These are phyloP conservation scores for Boletus subcaerulescens DNA, from an alignment of 768 basidiomycete species.

Conservation along the genomic window DNA sequence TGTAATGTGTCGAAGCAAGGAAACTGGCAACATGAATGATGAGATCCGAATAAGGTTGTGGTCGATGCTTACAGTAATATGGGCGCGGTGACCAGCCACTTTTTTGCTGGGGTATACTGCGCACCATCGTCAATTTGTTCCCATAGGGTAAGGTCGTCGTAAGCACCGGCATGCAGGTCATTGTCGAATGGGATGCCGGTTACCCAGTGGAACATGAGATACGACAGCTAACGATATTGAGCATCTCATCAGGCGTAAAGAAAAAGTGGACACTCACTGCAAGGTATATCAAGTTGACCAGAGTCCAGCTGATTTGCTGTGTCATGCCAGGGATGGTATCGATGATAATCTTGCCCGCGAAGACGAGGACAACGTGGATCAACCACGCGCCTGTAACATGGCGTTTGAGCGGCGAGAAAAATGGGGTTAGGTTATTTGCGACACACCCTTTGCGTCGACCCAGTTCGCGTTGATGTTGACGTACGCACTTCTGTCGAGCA, in stretches of 20 bases:
- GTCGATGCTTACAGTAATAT: conserved; percentile 70
- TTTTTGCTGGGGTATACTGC: conserved; percentile 97
- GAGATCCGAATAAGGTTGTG: not conserved
- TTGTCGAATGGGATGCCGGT: conserved; percentile 95
- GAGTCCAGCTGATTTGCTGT: conserved; percentile 92
- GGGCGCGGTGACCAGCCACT: conserved; percentile 91
- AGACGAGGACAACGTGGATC: conserved; percentile 92
- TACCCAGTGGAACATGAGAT: conserved; percentile 98
- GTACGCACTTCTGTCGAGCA: conserved; percentile 76
- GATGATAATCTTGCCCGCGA: conserved; percentile 85
- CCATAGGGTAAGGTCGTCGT: conserved; percentile 97
- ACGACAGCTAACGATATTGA: conserved; percentile 64
- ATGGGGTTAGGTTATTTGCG: conserved; percentile 2
- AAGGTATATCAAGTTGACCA: conserved; percentile 88
- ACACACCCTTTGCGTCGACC: conserved; percentile 87
- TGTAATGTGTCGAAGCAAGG: conserved; percentile 96
- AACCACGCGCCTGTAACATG: conserved; percentile 85
- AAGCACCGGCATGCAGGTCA: conserved; percentile 85
- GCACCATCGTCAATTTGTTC: conserved; percentile 99
- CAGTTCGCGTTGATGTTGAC: conserved; percentile 87
- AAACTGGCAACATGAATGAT: conserved; percentile 53
- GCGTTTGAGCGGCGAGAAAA: conserved; percentile 1
- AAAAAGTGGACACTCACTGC: conserved; percentile 50
- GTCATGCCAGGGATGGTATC: conserved; percentile 94
- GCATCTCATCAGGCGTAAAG: not conserved